Percentiles rank a stretch among this genome's conserved stretches.
phyloP scores from a whole-genome alignment of 176 grass and related monocot species.

The Oryza rufipogon region DNA sequence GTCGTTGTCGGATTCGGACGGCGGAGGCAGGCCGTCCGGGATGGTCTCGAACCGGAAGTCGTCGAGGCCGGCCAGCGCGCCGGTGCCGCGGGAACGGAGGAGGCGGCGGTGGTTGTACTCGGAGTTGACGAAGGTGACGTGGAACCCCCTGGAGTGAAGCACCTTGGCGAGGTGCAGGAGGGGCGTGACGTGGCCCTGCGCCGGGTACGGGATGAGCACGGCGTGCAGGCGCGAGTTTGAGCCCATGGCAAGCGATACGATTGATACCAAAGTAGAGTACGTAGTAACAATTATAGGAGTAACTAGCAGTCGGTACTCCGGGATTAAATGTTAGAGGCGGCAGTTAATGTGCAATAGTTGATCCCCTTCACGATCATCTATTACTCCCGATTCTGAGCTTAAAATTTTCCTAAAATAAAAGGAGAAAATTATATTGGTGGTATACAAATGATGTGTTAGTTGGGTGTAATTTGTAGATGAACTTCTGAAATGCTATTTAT shows the following conservation, averaged over 20 bases:
- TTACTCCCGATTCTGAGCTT: too few relatives aligned
- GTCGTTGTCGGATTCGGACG: constrained; percentile 48
- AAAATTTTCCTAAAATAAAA: too few relatives aligned
- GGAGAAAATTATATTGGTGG: too few relatives aligned
- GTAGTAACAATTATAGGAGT: too few relatives aligned
- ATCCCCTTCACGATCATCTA: too few relatives aligned
- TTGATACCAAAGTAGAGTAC: too few relatives aligned
- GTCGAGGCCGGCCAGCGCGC: constrained; percentile 38
- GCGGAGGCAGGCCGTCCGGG: constrained; percentile 66
- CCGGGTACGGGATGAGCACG: constrained; percentile 70
- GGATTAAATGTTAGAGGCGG: too few relatives aligned
- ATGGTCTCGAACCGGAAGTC: constrained; percentile 66
- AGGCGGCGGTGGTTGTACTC: constrained; percentile 73
- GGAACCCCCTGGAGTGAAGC: constrained; percentile 72
- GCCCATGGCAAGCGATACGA: background rate
- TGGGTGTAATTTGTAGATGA: too few relatives aligned
- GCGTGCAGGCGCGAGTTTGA: constrained; percentile 47
- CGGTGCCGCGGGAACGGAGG: constrained; percentile 38
- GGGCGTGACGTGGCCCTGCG: constrained; percentile 79
- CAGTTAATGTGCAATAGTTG: too few relatives aligned
- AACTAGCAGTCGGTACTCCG: too few relatives aligned
- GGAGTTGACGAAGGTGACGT: constrained; percentile 78
- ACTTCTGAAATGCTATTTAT: too few relatives aligned
- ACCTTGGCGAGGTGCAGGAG: constrained; percentile 74
- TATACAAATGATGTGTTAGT: too few relatives aligned